Evolutionary conservation across 2,329 filamentous ascomycete genomes (phyloP), one percentile per base, ranked within the genome.

Genomic region (Fusarium oxysporum): DNA sequence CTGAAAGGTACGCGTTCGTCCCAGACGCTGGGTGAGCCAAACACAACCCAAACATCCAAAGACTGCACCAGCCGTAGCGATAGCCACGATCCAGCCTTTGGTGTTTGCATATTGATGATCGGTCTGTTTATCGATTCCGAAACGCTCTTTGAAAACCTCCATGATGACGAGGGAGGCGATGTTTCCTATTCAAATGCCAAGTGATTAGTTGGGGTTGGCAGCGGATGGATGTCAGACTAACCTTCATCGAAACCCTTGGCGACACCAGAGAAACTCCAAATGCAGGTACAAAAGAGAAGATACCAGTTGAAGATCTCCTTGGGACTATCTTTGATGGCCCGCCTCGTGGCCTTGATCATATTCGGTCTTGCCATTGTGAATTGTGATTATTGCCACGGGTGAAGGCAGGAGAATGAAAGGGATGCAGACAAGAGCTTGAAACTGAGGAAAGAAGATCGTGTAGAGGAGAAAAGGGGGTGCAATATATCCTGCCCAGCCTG

Each of bases 71-170:
- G 78, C 77, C 1, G 78, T 80, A 8, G 78, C 77, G 21, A 80
- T 80, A 8, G 78, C 73, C 0, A 80, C 77, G n/a, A 80, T 78
- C 78, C 78, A 80, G 3, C 78, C 78, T 37, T 80, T 80, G 2
- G 78, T 79, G 47, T 76, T 70, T 16, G 78, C 76, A 23, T 77
- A 80, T 33, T 78, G 68, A 13, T 57, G 17, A 0, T 80, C 78
- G 21, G 76, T 72, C 21, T 76, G 74, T 0, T 76, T 23, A 5
- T 61, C 65, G 19, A 80, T 53, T 5, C 75, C 76, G 32, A 80
- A 80, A 0, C 69, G 60, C 17, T 77, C 60, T 44, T 78, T 77
- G 64, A 80, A 80, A 6, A 68, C 50, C 1, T 71, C 68, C 78
- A 79, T 78, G 7, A 78, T 75, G 32, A 80, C 78, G 5, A 79